Evolutionary conservation across 768 basidiomycete species (phyloP), one percentile per base, ranked within the genome.

Genomic region (Lentinula sp.): DNA sequence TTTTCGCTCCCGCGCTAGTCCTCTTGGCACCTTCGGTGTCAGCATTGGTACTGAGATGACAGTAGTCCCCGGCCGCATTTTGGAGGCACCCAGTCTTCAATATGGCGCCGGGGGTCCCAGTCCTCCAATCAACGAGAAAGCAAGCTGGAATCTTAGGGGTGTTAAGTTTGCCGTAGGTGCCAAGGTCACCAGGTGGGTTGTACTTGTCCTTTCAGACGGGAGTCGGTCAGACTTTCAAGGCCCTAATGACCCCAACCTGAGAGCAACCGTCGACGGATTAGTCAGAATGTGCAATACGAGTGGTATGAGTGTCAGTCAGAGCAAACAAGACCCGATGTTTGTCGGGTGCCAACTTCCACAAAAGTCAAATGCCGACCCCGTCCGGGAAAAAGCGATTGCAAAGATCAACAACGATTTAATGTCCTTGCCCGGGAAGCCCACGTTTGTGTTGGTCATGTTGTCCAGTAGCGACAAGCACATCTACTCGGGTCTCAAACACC

Each of bases 71-170:
- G 87, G 79, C 4, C 83, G 91, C 41, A 81, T 88, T 48, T 81
- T 93, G 1, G 76, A 80, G 0, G 68, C 84, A 1, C 92, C 91
- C 0, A 70, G 67, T 4, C 74, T 93, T 65, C 77, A 76, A 50
- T 94, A 94, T 64, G 85, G 83, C 55, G 62, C 56, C 66, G 77
- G 68, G 53, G 32, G 41, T 12, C 4, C 41, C 8, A 59, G 58
- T 48, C 77, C 71, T 58, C 70, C 55, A 54, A 69, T 80, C n/a
- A 83, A 91, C 60, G 81, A 77, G 36, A 80, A 83, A n/a, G 92
- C 88, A 0, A 83, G 84, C 65, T 93, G 91, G 91, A 93, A 93
- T 63, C 74, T 93, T 61, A 81, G 81, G 51, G 77, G 79, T 48
- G 79, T 88, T 66, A 83, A 80, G 65, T 93, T 93, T 66, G 73